A percentile compares a stretch with the other conserved stretches of the same genome.
Evolutionary conservation across 495 filamentous ascomycete genomes (phyloP).

Genomic region (Alectoria sarmentosa): DNA sequence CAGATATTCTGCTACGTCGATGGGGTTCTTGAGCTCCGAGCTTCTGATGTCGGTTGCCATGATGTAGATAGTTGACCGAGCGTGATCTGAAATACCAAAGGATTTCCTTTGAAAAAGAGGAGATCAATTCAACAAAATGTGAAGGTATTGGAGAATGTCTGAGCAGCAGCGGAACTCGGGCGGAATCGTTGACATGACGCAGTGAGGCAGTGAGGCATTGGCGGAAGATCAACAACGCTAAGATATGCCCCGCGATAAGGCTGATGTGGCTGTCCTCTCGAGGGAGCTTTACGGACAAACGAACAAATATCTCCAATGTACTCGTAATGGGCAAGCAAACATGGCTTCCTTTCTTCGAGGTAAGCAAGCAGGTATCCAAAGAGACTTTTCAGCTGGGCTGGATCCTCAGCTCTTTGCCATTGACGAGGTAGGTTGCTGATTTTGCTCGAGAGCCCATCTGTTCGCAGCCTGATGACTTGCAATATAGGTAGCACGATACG

Average conservation of each 20-base stretch:
- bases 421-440: slow-evolving; percentile 57
- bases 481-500: slow-evolving; percentile 64
- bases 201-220: neutral
- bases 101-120: neutral
- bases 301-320: neutral
- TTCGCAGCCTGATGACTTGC: slow-evolving; percentile 24
- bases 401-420: slow-evolving; percentile 66
- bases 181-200: neutral
- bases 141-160: neutral
- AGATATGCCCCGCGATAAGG: slow-evolving; percentile 18
- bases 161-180: neutral
- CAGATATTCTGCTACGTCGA: slow-evolving; percentile 56
- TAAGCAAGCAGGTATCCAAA: slow-evolving; percentile 88
- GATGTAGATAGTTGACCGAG: neutral
- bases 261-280: neutral
- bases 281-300: neutral
- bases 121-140: neutral
- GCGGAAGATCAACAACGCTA: neutral
- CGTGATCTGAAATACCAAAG: neutral
- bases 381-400: slow-evolving; percentile 78
- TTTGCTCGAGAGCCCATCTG: neutral
- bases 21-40: slow-evolving; percentile 46
- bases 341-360: slow-evolving; percentile 86
- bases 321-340: slow-evolving; percentile 15
- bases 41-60: slow-evolving; percentile 50